Percentiles rank a stretch among this genome's conserved stretches.
Evolutionary conservation across 2,329 filamentous ascomycete genomes (phyloP).

Genomic region (Aotearoamyces nothofagi): DNA sequence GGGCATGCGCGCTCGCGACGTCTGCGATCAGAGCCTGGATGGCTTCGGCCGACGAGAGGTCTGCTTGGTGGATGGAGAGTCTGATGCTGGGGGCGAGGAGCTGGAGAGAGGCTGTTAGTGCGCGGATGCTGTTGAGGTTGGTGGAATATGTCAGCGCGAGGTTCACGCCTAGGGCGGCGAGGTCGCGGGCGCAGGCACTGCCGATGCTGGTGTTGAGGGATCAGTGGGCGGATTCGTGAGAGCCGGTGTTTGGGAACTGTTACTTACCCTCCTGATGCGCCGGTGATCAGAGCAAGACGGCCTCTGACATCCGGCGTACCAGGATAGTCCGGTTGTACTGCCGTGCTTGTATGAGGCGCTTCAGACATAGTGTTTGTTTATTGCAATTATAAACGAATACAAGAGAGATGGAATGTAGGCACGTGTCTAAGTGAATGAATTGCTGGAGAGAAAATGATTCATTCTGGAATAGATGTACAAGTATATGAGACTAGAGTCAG

Average conservation of each 20-base stretch:
- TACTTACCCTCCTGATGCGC: slow-evolving; percentile 42
- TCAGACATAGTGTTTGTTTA: too few species aligned
- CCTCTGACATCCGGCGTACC: too few species aligned
- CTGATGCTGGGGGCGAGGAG: slow-evolving; percentile 27
- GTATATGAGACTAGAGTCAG: too few species aligned
- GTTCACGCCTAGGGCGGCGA: slow-evolving; percentile 34
- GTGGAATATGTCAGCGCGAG: slow-evolving; percentile 44
- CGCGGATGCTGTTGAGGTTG: too few species aligned
- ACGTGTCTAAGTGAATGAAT: too few species aligned
- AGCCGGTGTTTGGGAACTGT: too few species aligned
- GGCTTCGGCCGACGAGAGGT: slow-evolving; percentile 37
- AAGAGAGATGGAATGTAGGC: too few species aligned
- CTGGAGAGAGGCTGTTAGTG: slow-evolving; percentile 25
- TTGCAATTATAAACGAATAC: too few species aligned
- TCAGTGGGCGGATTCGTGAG: background rate
- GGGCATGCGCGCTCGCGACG: slow-evolving; percentile 33
- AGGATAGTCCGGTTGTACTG: too few species aligned
- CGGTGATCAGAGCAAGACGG: slow-evolving; percentile 41
- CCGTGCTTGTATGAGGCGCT: too few species aligned
- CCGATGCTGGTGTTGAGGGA: slow-evolving; percentile 32
- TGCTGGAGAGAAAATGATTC: too few species aligned
- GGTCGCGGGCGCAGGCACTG: slow-evolving; percentile 37
- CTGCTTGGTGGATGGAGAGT: slow-evolving; percentile 40
- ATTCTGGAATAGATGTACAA: too few species aligned
- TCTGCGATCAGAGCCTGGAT: slow-evolving; percentile 38